phyloP scores from a whole-genome alignment of 2,329 filamentous ascomycete genomes.

The Diaporthe batatas region DNA sequence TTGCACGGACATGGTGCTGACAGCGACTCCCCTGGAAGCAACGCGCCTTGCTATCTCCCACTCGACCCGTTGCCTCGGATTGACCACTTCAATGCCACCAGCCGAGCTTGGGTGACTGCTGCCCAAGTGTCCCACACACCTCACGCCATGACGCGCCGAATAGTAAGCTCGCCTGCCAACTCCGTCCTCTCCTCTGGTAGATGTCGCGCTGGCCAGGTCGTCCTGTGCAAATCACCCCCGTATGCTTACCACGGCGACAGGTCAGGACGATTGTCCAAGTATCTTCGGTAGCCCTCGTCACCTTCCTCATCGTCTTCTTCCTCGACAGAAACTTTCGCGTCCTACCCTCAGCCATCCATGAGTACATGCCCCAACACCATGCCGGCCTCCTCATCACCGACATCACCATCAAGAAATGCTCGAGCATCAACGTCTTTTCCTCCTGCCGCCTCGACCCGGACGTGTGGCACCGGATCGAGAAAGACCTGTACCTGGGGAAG shows the following conservation, averaged over 20 bases:
- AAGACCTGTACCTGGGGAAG: constrained; percentile 85
- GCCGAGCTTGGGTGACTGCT: constrained; percentile 38
- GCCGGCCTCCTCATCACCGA: constrained; percentile 89
- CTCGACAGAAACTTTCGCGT: constrained; percentile 92
- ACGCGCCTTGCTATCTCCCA: constrained; percentile 39
- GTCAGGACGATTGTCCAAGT: constrained; percentile 82
- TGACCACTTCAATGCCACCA: constrained; percentile 40
- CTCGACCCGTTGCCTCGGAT: constrained; percentile 17
- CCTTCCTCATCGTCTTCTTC: constrained; percentile 80
- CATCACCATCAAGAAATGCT: constrained; percentile 82
- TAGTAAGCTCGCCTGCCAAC: constrained; percentile 32
- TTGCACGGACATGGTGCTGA: constrained; percentile 41
- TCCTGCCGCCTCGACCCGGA: constrained; percentile 80
- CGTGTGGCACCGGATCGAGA: constrained; percentile 86
- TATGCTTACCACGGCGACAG: constrained; percentile 50
- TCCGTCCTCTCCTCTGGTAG: no score
- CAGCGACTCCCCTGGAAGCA: constrained; percentile 40
- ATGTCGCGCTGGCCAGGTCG: background rate
- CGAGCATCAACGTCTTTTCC: constrained; percentile 78
- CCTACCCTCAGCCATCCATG: constrained; percentile 86
- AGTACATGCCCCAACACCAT: constrained; percentile 87
- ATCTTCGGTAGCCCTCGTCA: constrained; percentile 72
- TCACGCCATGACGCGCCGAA: constrained; percentile 42
- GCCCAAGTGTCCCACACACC: constrained; percentile 31
- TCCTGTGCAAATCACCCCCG: background rate